Base-by-base conservation (phyloP, 352 stramenopile genomes). In the Thalassiosira allenii region DNA sequence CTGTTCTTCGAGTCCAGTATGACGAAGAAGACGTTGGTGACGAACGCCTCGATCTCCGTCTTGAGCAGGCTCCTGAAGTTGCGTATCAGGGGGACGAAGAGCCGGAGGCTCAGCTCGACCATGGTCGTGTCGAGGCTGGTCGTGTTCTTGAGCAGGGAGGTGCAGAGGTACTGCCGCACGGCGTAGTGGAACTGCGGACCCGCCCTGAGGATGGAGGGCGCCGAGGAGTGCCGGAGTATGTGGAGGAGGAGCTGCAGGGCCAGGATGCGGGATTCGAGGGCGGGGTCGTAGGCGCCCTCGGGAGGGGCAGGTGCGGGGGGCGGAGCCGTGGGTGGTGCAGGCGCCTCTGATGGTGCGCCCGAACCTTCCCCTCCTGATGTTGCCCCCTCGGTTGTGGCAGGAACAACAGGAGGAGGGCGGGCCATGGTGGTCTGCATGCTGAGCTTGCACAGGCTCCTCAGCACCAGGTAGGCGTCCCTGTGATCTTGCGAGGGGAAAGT, bases 11-110 rank as follows among this genome's bases (percentile, higher is more conserved):
- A 98, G 79, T 99, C 96, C 53, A 99, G 83, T 80, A 99, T 96
- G 17, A 96, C 94, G 64, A 99, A 92, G 89, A 99, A 99, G 71
- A 99, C 98, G 67, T 97, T 98, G 14, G 96, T 98, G 41, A 99
- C 96, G 87, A 99, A 99, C 41, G 98, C 97, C 77, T 99, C 97
- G 77, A 99, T 96, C 86, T 99, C 97, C 0, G 92, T 95, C 83
- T 99, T 99, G 6, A 99, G 89, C 75, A 98, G 91, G 0, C 91
- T 89, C 74, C 92, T 83, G 79, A 96, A 94, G 61, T 91, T 84
- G 32, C 80, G 80, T 70, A 99, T 93, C 14, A 99, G 89, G 20
- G 97, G 93, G 30, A 99, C 92, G 81, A 99, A 99, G 23, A 99
- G 95, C 54, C 97, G 95, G 22, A 99, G 88, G 75, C 96, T 98